Conservation (phyloP, 2,329 filamentous ascomycete genomes). For the Zarea fungicola region DNA sequence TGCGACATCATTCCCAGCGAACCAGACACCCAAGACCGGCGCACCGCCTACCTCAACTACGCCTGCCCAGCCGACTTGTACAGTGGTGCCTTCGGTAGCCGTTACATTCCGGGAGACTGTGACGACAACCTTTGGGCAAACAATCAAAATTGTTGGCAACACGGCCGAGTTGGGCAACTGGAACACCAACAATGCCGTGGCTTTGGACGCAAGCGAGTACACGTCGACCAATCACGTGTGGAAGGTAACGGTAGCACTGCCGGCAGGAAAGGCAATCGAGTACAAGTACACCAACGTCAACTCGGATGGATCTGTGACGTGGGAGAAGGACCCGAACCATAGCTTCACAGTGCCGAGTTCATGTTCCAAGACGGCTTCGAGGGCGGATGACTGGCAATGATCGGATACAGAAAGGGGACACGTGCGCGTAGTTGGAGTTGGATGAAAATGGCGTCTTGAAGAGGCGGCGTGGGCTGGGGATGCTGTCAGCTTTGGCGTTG, state of each 20-base stretch:
- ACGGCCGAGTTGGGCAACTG: conserved; percentile 56
- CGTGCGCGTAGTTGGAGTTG: neutral
- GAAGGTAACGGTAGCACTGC: conserved; percentile 50
- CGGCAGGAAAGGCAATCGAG: conserved; percentile 50
- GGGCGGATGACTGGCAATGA: conserved; percentile 27
- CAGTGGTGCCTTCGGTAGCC: conserved; percentile 40
- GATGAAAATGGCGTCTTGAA: neutral
- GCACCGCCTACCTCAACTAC: conserved; percentile 18
- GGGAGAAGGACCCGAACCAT: conserved; percentile 59
- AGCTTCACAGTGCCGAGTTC: conserved; percentile 27
- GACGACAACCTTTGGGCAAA: conserved; percentile 56
- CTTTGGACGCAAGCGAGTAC: conserved; percentile 55
- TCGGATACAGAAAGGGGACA: neutral
- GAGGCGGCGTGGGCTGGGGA: too few species aligned
- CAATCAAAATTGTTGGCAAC: conserved; percentile 60
- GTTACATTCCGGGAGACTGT: conserved; percentile 59
- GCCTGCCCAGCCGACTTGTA: conserved; percentile 25
- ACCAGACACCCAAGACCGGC: conserved; percentile 39
- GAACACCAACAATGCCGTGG: conserved; percentile 48
- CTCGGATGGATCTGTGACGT: conserved; percentile 48
- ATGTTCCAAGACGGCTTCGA: conserved; percentile 23
- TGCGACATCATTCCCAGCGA: conserved; percentile 42
- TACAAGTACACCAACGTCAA: conserved; percentile 66
- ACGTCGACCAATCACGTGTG: conserved; percentile 56
- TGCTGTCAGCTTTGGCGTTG: too few species aligned